Conservation (phyloP, 768 basidiomycete genomes). For the Pholiota conissans region DNA sequence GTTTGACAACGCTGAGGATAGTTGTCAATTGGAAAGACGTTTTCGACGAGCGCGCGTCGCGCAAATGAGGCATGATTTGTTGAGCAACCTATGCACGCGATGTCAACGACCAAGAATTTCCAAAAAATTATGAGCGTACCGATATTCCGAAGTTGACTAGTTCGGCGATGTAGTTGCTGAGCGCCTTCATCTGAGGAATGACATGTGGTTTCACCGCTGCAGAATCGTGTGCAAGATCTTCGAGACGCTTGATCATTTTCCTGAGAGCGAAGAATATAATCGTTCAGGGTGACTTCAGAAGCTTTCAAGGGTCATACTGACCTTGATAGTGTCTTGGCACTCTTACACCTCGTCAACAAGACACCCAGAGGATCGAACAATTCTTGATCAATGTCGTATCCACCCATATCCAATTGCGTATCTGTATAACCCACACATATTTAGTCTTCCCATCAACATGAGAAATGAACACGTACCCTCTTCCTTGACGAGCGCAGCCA, state of each 20-base stretch:
- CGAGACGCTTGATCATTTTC: constrained; percentile 85
- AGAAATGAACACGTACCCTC: constrained; percentile 51
- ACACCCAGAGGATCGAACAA: constrained; percentile 82
- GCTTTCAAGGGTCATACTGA: constrained; percentile 28
- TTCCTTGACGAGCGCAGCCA: constrained; percentile 72
- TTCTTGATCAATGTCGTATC: constrained; percentile 70
- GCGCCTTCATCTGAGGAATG: constrained; percentile 67
- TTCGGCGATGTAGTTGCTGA: constrained; percentile 75
- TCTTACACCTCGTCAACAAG: constrained; percentile 79
- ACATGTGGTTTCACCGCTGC: constrained; percentile 71
- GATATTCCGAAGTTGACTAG: constrained; percentile 91
- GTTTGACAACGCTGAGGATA: constrained; percentile 69
- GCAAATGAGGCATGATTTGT: constrained; percentile 82
- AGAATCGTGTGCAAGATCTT: constrained; percentile 74
- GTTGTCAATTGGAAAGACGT: constrained; percentile 73
- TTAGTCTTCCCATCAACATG: not conserved
- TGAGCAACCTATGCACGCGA: constrained; percentile 77
- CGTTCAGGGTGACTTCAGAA: not conserved
- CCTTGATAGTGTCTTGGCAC: constrained; percentile 80
- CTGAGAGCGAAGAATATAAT: constrained; percentile 37
- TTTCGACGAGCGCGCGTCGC: constrained; percentile 78
- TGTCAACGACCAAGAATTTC: too few relatives aligned
- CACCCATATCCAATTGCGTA: constrained; percentile 69
- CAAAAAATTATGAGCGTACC: constrained; percentile 39
- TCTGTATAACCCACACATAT: constrained; percentile 48